Conservation (phyloP, 1,284 basidiomycete genomes). For the Fistulinella cinereoalba region DNA sequence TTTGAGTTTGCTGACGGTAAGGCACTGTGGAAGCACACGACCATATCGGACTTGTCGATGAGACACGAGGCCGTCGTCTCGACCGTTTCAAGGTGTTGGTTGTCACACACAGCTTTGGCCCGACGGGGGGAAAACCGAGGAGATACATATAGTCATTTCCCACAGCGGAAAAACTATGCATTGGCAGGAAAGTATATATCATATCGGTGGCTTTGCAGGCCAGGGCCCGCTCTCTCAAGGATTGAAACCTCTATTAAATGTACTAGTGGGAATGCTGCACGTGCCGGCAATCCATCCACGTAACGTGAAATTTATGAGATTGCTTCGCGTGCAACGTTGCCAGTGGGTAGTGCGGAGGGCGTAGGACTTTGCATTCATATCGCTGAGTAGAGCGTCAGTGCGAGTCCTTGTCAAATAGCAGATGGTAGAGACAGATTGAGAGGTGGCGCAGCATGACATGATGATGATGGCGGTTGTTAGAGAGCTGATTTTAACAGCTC, state of each 20-base stretch:
- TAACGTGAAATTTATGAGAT: neutral
- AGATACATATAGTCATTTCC: constrained; percentile 4
- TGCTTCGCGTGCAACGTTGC: neutral
- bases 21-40: constrained; percentile 2
- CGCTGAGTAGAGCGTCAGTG: too few species aligned
- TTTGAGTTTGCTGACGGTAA: neutral
- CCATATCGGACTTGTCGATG: constrained; percentile 11
- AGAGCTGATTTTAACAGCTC: constrained; percentile 1
- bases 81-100: constrained; percentile 13
- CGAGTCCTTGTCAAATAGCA: too few species aligned
- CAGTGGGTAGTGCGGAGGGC: too few species aligned
- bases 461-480: neutral
- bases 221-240: neutral
- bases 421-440: neutral
- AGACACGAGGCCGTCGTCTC: constrained; percentile 3
- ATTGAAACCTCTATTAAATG: too few species aligned
- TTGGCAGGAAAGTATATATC: neutral
- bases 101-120: constrained; percentile 11
- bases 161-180: neutral
- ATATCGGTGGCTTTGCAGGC: too few species aligned
- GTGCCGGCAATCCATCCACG: neutral
- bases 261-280: too few species aligned
- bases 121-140: constrained; percentile 12
- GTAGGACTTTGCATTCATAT: too few species aligned
- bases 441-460: neutral